phyloP scores from a whole-genome alignment of 2,329 filamentous ascomycete genomes.

The Neonectria magnoliae region DNA sequence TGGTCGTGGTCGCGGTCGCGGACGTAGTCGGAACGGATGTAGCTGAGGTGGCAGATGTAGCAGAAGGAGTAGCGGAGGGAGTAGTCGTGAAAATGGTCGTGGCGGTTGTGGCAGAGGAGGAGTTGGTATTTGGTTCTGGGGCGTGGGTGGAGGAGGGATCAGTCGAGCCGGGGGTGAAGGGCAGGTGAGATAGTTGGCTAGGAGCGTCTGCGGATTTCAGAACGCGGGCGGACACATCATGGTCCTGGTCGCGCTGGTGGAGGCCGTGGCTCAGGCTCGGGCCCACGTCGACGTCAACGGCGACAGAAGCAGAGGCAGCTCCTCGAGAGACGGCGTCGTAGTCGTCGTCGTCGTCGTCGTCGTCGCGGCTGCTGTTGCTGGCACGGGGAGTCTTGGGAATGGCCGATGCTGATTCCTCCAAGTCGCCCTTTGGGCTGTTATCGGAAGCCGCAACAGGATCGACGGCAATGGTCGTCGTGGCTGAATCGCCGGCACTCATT shows the following conservation, averaged over 20 bases:
- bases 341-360: background rate
- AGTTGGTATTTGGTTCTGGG: conserved; percentile 40
- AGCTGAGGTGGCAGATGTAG: conserved; percentile 37
- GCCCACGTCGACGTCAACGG: conserved; percentile 5
- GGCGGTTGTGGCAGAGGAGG: conserved; percentile 28
- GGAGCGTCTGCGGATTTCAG: conserved; percentile 45
- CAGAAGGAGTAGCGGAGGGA: conserved; percentile 29
- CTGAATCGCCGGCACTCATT: conserved; percentile 37
- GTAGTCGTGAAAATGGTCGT: conserved; percentile 29
- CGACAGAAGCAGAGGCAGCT: conserved; percentile 22
- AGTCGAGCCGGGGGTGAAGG: conserved; percentile 43
- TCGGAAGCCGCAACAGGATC: conserved; percentile 20
- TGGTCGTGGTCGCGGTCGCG: conserved; percentile 32
- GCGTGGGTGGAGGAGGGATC: conserved; percentile 38
- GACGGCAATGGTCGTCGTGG: conserved; percentile 40
- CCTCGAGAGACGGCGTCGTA: background rate
- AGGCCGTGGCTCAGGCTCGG: conserved; percentile 29
- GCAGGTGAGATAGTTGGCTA: conserved; percentile 40
- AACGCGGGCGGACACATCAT: conserved; percentile 41
- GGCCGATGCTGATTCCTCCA: conserved; percentile 10
- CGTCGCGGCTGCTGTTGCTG: background rate
- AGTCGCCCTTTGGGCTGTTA: conserved; percentile 10
- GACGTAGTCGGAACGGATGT: conserved; percentile 32
- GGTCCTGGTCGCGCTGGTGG: conserved; percentile 37
- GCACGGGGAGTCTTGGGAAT: conserved; percentile 19